A percentile compares a stretch with the other conserved stretches of the same genome.
phyloP scores from a whole-genome alignment of 352 stramenopile species.

The Thalassiosira livingstoniorum region DNA sequence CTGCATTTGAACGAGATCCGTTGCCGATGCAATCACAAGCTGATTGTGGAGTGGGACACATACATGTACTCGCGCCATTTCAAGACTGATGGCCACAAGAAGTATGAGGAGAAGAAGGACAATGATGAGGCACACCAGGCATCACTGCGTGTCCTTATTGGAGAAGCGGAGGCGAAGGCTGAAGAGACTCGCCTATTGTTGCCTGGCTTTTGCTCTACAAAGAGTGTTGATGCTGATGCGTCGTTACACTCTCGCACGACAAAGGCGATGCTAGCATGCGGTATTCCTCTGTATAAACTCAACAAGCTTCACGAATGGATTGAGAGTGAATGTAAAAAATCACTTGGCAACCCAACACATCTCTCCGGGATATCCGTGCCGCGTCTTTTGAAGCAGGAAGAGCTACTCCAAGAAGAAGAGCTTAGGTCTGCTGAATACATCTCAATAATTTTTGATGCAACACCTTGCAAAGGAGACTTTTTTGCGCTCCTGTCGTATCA shows the following conservation, averaged over 20 bases:
- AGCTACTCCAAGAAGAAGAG: not conserved
- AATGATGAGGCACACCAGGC: not conserved
- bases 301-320: not conserved
- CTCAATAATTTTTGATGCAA: conserved; percentile 6
- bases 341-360: not conserved
- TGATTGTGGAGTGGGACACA: not conserved
- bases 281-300: conserved; percentile 1
- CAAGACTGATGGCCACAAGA: not conserved
- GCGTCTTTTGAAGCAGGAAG: not conserved
- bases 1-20: not conserved
- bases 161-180: not conserved
- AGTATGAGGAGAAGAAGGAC: not conserved
- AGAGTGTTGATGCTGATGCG: not conserved
- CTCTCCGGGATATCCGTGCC: not conserved
- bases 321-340: not conserved
- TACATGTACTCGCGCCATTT: conserved; percentile 13
- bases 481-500: not conserved
- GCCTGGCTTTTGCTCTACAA: not conserved
- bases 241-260: not conserved
- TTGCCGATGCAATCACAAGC: not conserved
- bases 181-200: not conserved
- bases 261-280: not conserved
- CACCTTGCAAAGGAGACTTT: not conserved
- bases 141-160: not conserved
- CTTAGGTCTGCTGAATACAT: not conserved